A percentile compares a stretch with the other conserved stretches of the same genome.
These are phyloP conservation scores for Leishmania guyanensis DNA, from an alignment of 208 protist species.

Conservation along the genomic window DNA sequence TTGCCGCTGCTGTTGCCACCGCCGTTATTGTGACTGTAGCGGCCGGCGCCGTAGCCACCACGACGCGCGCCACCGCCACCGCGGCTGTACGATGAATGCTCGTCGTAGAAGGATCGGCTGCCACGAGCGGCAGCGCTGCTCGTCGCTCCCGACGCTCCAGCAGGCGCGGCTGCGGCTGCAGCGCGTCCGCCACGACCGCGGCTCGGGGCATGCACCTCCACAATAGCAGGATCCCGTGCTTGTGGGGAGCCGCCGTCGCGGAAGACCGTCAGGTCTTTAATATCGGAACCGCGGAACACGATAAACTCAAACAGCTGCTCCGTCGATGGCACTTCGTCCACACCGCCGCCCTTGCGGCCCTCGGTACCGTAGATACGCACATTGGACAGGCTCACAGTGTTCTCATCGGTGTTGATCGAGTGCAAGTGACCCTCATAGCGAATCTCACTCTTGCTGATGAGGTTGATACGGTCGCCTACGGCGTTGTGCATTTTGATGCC, in stretches of 20 bases:
- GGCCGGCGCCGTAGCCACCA: constrained; percentile 32
- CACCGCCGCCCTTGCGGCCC: constrained; percentile 54
- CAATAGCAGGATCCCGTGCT: constrained; percentile 78
- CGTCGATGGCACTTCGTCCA: constrained; percentile 59
- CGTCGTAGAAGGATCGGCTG: constrained; percentile 36
- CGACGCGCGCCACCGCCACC: constrained; percentile 36
- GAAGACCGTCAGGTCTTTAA: constrained; percentile 85
- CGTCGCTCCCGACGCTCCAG: neutral
- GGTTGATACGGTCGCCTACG: constrained; percentile 70
- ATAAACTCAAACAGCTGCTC: constrained; percentile 88
- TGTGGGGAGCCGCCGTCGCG: constrained; percentile 40
- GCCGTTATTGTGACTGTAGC: constrained; percentile 31
- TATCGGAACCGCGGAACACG: constrained; percentile 89
- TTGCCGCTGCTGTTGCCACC: constrained; percentile 25
- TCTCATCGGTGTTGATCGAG: constrained; percentile 68
- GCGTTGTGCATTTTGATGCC: constrained; percentile 29
- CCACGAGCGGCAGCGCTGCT: constrained; percentile 26
- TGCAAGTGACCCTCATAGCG: constrained; percentile 87
- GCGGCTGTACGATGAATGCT: constrained; percentile 20
- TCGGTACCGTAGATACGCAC: constrained; percentile 91
- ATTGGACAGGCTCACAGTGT: constrained; percentile 88
- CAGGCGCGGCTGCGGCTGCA: constrained; percentile 15
- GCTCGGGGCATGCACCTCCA: constrained; percentile 48
- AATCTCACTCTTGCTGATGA: constrained; percentile 90
- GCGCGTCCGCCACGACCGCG: constrained; percentile 30